phyloP scores from a whole-genome alignment of 495 filamentous ascomycete genomes.

The Cercophora sp. region DNA sequence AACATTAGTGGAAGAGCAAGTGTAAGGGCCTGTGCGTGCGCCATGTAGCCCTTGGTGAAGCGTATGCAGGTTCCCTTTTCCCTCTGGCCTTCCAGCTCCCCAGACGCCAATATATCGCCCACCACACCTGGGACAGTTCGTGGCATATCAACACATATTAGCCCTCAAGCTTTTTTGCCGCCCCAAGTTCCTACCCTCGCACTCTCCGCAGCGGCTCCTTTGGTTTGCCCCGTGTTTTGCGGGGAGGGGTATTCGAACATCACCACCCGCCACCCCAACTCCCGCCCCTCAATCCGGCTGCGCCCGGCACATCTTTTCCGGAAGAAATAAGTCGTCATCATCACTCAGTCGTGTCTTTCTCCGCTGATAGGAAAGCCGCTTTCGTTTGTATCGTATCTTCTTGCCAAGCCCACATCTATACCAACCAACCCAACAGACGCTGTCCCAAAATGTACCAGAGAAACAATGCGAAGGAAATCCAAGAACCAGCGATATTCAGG shows the following conservation, averaged over 20 bases:
- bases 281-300: not conserved
- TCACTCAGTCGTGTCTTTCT: slow-evolving; percentile 7
- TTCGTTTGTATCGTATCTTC: slow-evolving; percentile 17
- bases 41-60: too few relatives aligned
- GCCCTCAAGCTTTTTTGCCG: slow-evolving; percentile 9
- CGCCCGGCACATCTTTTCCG: slow-evolving; percentile 1
- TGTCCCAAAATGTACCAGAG: not conserved
- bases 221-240: too few relatives aligned
- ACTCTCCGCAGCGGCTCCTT: not conserved
- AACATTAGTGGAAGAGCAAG: slow-evolving; percentile 1
- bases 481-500: slow-evolving; percentile 25
- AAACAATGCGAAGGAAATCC: slow-evolving; percentile 12
- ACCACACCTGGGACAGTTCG: slow-evolving; percentile 7
- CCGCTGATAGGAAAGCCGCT: not conserved
- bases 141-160: slow-evolving; percentile 18
- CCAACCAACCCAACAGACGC: not conserved
- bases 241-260: not conserved
- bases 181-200: not conserved
- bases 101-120: slow-evolving; percentile 7
- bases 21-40: too few relatives aligned
- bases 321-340: slow-evolving; percentile 12
- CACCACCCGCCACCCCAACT: not conserved
- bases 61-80: not conserved
- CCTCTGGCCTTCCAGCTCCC: slow-evolving; percentile 5
- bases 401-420: slow-evolving; percentile 8